Evolutionary conservation across 2,329 filamentous ascomycete genomes (phyloP).

Genomic region (Fusarium verrucosum): DNA sequence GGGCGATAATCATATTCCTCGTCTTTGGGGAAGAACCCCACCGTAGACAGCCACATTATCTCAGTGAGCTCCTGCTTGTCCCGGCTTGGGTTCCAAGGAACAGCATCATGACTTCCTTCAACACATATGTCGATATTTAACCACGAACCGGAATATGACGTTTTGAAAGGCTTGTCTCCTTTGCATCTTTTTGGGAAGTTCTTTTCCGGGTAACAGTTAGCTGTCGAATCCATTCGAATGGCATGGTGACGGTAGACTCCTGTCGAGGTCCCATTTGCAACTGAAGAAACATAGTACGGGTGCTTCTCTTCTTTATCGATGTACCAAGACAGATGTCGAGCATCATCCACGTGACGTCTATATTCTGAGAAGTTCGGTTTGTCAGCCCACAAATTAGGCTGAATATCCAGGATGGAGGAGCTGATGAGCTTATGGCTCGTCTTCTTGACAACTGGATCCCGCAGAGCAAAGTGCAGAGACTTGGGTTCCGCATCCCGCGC

Average conservation of each 20-base stretch:
- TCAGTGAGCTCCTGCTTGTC: conserved; percentile 21
- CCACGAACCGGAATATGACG: background rate
- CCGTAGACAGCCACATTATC: conserved; percentile 4
- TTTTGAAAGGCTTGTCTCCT: background rate
- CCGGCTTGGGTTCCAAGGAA: conserved; percentile 7
- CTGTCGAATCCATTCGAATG: conserved; percentile 16
- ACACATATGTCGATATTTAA: background rate
- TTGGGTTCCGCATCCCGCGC: conserved; percentile 13
- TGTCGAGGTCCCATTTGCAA: conserved; percentile 4
- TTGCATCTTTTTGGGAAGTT: background rate
- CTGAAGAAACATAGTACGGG: conserved; percentile 7
- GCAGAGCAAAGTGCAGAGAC: background rate
- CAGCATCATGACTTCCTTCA: conserved; percentile 1
- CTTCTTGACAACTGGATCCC: background rate
- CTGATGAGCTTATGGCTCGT: background rate
- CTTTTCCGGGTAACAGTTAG: background rate
- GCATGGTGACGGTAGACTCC: conserved; percentile 12
- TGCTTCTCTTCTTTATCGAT: background rate
- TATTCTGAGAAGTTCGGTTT: too few species aligned
- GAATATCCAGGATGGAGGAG: background rate
- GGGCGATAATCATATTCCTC: background rate
- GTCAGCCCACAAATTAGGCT: conserved; percentile 11
- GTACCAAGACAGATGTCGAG: too few species aligned
- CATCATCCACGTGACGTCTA: too few species aligned
- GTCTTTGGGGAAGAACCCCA: background rate